Evolutionary conservation across 2,329 filamentous ascomycete genomes (phyloP), one percentile per base, ranked within the genome.

Genomic region (Aspergillus japonicus): DNA sequence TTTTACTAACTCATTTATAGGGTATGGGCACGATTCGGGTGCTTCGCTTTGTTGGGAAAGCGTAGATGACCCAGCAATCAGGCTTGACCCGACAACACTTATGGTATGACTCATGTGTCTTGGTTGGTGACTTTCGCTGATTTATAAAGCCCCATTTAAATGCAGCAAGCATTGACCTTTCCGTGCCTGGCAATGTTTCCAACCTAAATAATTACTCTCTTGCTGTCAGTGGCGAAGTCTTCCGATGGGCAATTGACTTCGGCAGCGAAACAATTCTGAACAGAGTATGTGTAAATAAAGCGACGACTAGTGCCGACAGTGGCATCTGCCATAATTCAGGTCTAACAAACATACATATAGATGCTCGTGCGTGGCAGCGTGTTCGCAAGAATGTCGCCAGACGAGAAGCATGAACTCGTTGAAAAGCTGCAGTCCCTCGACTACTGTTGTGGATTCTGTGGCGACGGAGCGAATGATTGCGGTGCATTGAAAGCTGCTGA

Each of bases 381-480:
- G 1, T 99, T 96, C 75, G 96, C 95, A 4, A 89, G 95, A 67
- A 99, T 99, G 95, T 98, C 94, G 1, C 96, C 95, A 0, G 96
- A 99, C 72, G 95, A 99, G 76, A 99, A 99, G 75, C 93, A 97
- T 72, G 96, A 99, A 75, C 82, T 99, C 2, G 92, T 99, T 2
- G 95, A 98, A 75, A 99, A 97, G 74, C 83, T 99, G 3, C 96
- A 99, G 74, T 94, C 90, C 68, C 92, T 99, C 64, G 94, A 93
- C 73, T 99, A 97, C 75, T 96, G 91, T 68, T 91, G 88, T 66
- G 95, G 95, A 29, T 99, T 99, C 78, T 99, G 95, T 70, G 95
- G 95, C 49, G 95, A 99, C 73, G 95, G 95, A 47, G 95, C 95
- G 26, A 99, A 99, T 72, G 95, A 99, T 74, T 99, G 95, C 68